Conservation (phyloP, 2,329 filamentous ascomycete species). For the Colletotrichum australisinense region DNA sequence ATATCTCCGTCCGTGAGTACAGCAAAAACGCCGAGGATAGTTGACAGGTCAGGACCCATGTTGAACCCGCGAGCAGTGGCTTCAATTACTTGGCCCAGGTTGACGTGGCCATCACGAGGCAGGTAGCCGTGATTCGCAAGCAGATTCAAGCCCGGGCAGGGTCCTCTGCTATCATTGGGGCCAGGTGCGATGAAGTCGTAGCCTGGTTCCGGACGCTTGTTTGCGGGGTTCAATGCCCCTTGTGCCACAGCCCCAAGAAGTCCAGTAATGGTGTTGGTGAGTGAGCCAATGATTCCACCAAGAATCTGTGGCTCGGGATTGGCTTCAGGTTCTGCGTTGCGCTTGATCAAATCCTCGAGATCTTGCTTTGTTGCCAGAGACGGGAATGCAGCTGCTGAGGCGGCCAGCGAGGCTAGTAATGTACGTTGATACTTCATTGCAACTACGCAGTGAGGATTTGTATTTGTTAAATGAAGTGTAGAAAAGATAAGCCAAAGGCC, state of each 20-base stretch:
- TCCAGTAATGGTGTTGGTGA: constrained; percentile 14
- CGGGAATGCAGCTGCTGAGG: constrained; percentile 18
- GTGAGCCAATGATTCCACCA: background rate
- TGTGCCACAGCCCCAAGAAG: constrained; percentile 26
- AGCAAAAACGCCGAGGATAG: constrained; percentile 17
- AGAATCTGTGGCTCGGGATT: constrained; percentile 17
- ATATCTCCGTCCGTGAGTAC: constrained; percentile 5
- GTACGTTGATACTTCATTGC: constrained; percentile 13
- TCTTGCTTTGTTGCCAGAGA: constrained; percentile 10
- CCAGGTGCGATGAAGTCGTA: constrained; percentile 21
- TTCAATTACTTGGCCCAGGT: constrained; percentile 24
- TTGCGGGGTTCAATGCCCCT: constrained; percentile 3
- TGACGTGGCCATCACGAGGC: constrained; percentile 48
- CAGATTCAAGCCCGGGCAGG: constrained; percentile 57
- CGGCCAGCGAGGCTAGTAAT: background rate
- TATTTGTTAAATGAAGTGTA: too few relatives aligned
- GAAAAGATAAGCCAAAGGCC: too few relatives aligned
- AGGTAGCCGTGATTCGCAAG: constrained; percentile 57
- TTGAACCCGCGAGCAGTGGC: constrained; percentile 27
- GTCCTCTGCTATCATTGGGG: constrained; percentile 26
- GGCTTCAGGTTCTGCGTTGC: constrained; percentile 11
- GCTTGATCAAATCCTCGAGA: constrained; percentile 11
- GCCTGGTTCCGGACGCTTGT: constrained; percentile 24
- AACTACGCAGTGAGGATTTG: background rate
- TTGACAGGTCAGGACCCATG: constrained; percentile 17